Evolutionary conservation across 139 green algal species (phyloP), one percentile per base, ranked within the genome.

Genomic region (Micromonas pusilla): DNA sequence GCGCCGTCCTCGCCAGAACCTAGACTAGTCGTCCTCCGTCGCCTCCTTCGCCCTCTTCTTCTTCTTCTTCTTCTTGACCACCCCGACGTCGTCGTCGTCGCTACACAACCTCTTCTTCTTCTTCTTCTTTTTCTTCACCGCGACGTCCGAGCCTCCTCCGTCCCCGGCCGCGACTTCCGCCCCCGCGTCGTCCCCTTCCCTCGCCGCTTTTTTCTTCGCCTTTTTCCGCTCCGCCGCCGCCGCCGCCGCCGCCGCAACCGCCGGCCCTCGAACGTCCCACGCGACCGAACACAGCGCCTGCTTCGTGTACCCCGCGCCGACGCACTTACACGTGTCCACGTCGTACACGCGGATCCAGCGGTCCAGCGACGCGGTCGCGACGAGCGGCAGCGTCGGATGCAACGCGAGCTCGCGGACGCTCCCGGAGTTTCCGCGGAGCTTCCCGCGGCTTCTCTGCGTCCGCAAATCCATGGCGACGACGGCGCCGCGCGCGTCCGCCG

Each of bases 121-220:
- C 33, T 75, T 75, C 68, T 75, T 75, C 68, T 75, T 75, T 36
- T 34, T 30, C 38, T 75, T 75, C 68, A 62, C 32, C 63, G 63
- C 21, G 16, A 70, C 6, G 1, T 70, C 63, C 3, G n/a, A 23
- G 3, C 2, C 2, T 25, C 3, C 2, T 2, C 2, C 54, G 3
- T 65, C 54, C 23, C 26, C 26, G 26, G n/a, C 54, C 23, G 23
- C 26, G 26, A 31, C 54, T 2, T 70, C 63, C n/a, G n/a, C 65
- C 23, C 4, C n/a, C 34, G 19, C 38, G 31, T 75, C 68, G 5
- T n/a, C 37, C 19, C 38, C 68, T 38, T 38, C 3, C 68, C 30
- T 32, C 2, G 37, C 30, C 20, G 30, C 3, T 3, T 75, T 75
- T 63, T 75, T 75, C 36, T 26, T 33, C 34, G 57, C 60, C 67